Evolutionary conservation across 1,139 yeast species (phyloP).

Genomic region (Candida gigantensis): DNA sequence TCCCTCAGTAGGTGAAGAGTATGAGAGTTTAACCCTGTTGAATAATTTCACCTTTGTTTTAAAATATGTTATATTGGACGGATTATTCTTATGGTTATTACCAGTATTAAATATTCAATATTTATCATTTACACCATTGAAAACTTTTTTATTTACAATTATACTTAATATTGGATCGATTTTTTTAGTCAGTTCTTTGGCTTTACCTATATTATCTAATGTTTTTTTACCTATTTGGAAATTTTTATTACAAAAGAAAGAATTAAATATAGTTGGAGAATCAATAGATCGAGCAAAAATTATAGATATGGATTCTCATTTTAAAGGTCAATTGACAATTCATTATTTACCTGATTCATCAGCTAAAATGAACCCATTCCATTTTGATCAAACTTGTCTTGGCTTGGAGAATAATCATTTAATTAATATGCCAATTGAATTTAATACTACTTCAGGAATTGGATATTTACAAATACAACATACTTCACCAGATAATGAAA

Average conservation of each 20-base stretch:
- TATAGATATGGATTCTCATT: conserved; percentile 67
- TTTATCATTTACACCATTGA: conserved; percentile 57
- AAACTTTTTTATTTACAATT: conserved; percentile 47
- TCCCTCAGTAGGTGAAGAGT: conserved; percentile 14
- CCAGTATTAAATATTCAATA: conserved; percentile 79
- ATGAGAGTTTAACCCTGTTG: conserved; percentile 31
- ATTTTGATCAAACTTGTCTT: conserved; percentile 59
- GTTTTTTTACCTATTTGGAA: conserved; percentile 49
- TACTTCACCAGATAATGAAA: conserved; percentile 55
- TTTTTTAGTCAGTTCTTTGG: conserved; percentile 41
- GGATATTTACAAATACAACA: conserved; percentile 66
- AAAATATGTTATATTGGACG: conserved; percentile 75
- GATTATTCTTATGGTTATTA: conserved; percentile 63
- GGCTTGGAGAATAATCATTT: conserved; percentile 26
- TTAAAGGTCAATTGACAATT: conserved; percentile 82
- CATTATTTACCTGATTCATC: conserved; percentile 91
- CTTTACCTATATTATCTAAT: conserved; percentile 36
- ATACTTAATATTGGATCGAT: conserved; percentile 39
- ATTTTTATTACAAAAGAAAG: conserved; percentile 49
- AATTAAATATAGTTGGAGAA: conserved; percentile 69
- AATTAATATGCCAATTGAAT: conserved; percentile 66
- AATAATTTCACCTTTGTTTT: conserved; percentile 60
- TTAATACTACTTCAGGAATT: conserved; percentile 79
- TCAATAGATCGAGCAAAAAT: conserved; percentile 42
- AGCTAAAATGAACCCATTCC: conserved; percentile 78